These are phyloP conservation scores for Diaporthe aspalathi DNA, from an alignment of 2,329 filamentous ascomycete species.

Conservation along the genomic window DNA sequence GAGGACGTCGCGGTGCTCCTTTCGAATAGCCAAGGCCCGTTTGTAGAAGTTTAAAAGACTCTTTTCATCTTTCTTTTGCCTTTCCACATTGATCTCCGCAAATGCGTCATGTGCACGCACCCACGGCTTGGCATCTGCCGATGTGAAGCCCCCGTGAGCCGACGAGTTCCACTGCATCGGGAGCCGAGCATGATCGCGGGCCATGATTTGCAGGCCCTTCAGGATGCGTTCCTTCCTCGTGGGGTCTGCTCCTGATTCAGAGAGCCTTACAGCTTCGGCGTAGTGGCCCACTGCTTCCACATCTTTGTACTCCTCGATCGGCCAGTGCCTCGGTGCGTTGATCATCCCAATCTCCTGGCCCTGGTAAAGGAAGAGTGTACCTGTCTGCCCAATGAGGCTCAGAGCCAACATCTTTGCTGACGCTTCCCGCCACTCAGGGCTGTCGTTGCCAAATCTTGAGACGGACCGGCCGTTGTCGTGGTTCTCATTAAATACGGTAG, in stretches of 20 bases:
- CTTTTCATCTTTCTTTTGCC: conserved; percentile 56
- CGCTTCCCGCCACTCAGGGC: conserved; percentile 55
- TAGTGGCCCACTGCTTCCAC: conserved; percentile 66
- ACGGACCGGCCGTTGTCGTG: conserved; percentile 71
- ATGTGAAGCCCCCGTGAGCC: conserved; percentile 71
- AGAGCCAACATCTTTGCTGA: conserved; percentile 66
- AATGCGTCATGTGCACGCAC: conserved; percentile 75
- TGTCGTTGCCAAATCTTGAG: conserved; percentile 62
- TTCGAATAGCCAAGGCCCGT: conserved; percentile 61
- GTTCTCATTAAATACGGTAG: conserved; percentile 72
- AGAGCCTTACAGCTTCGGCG: conserved; percentile 52
- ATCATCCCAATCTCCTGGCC: conserved; percentile 72
- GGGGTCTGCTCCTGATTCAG: conserved; percentile 47
- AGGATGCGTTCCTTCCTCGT: conserved; percentile 56
- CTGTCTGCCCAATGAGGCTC: conserved; percentile 61
- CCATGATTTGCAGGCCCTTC: conserved; percentile 62
- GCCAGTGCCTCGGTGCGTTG: conserved; percentile 64
- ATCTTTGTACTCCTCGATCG: conserved; percentile 64
- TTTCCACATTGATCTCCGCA: conserved; percentile 64
- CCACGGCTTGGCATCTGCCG: conserved; percentile 63
- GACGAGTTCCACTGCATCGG: conserved; percentile 74
- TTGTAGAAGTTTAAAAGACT: conserved; percentile 72
- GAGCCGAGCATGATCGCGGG: conserved; percentile 71
- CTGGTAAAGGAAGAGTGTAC: conserved; percentile 69
- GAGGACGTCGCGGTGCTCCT: conserved; percentile 67